Conservation (phyloP, 306 rosid species). For the Albizia julibrissin region DNA sequence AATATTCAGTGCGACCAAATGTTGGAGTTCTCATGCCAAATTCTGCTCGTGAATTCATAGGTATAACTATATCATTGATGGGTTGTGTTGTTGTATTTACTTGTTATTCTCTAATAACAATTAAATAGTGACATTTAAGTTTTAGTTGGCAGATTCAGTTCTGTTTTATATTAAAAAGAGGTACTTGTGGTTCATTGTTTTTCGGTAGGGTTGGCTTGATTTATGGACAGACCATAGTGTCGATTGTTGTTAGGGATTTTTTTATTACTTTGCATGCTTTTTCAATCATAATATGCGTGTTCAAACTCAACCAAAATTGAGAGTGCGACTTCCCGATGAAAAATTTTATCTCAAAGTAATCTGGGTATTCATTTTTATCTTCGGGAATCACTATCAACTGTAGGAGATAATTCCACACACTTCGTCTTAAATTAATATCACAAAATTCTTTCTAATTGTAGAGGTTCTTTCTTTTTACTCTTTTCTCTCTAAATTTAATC, state of each 20-base stretch:
- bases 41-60: slow-evolving; percentile 68
- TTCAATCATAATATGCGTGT: slow-evolving; percentile 3
- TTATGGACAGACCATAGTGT: not conserved
- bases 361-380: not conserved
- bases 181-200: slow-evolving; percentile 12
- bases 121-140: slow-evolving; percentile 9
- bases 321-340: not conserved
- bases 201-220: not conserved
- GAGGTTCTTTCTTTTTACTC: not conserved
- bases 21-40: slow-evolving; percentile 79
- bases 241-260: slow-evolving; percentile 6
- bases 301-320: slow-evolving; percentile 1
- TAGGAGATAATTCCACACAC: slow-evolving; percentile 26
- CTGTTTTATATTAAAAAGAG: slow-evolving; percentile 14
- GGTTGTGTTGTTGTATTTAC: not conserved
- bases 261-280: not conserved
- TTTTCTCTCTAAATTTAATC: not conserved
- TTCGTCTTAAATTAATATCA: not conserved
- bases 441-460: not conserved
- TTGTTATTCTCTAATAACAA: not conserved
- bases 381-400: not conserved
- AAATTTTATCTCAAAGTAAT: not conserved
- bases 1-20: slow-evolving; percentile 87
- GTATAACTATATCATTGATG: slow-evolving; percentile 40
- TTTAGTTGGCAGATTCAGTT: slow-evolving; percentile 4